Evolutionary conservation across 1,284 basidiomycete genomes (phyloP).

Genomic region (Rhodotorula sp.): DNA sequence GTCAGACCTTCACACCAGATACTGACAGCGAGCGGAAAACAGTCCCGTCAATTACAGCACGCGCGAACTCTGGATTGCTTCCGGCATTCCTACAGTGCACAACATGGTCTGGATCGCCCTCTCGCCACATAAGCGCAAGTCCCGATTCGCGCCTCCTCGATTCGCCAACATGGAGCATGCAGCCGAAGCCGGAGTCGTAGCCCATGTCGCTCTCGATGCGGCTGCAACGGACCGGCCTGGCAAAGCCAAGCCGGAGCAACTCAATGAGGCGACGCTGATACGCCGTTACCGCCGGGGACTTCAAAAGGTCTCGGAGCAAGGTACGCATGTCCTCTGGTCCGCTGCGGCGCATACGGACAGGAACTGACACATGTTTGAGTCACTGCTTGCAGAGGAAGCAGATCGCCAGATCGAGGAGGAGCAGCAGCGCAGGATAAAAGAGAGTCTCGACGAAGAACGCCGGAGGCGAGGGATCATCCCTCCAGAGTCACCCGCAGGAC

Average conservation of each 20-base stretch:
- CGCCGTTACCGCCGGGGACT: conserved; percentile 3
- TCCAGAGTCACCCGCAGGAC: background rate
- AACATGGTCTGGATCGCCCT: conserved; percentile 22
- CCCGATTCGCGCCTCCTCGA: background rate
- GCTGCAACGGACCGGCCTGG: conserved; percentile 3
- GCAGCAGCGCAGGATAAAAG: background rate
- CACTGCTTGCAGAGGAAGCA: background rate
- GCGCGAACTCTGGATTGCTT: conserved; percentile 14
- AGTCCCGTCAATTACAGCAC: conserved; percentile 33
- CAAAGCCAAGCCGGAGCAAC: background rate
- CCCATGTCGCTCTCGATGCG: background rate
- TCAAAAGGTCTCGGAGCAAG: conserved; percentile 7
- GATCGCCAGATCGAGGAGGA: background rate
- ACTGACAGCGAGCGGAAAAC: background rate
- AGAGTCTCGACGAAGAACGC: background rate
- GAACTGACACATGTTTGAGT: background rate
- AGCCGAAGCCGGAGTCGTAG: conserved; percentile 7
- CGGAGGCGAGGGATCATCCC: background rate
- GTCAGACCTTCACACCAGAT: too few relatives aligned
- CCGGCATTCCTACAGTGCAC: conserved; percentile 21
- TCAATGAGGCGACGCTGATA: conserved; percentile 10
- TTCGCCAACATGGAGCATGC: background rate
- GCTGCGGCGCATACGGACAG: background rate
- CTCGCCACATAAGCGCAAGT: conserved; percentile 8
- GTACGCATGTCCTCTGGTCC: background rate